Conservation (phyloP, 305 asterid species). For the Coffea humblotiana region DNA sequence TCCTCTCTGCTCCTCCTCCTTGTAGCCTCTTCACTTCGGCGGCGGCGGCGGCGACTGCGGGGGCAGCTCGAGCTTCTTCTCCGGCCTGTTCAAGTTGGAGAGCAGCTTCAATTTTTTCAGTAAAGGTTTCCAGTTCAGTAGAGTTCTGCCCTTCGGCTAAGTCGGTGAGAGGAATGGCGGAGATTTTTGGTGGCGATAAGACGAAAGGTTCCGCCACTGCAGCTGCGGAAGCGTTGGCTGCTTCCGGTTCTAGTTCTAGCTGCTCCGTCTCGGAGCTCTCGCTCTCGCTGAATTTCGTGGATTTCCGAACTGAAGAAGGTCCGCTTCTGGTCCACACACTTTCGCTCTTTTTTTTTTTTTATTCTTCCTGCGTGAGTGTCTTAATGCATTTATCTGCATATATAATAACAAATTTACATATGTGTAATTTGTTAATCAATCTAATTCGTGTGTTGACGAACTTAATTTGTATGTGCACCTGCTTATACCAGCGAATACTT, state of each 20-base stretch:
- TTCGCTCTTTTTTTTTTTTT: not conserved
- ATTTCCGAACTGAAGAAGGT: constrained; percentile 69
- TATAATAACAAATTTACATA: not conserved
- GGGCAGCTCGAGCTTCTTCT: constrained; percentile 34
- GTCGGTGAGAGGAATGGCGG: constrained; percentile 43
- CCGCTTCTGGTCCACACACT: not conserved
- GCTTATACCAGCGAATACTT: too few relatives aligned
- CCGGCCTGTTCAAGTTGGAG: constrained; percentile 26
- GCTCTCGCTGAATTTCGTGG: constrained; percentile 53
- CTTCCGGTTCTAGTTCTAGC: constrained; percentile 46
- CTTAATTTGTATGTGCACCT: not conserved
- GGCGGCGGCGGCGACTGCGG: not conserved
- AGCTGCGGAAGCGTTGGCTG: constrained; percentile 35
- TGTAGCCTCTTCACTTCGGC: constrained; percentile 34
- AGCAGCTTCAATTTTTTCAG: constrained; percentile 26
- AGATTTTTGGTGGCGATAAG: constrained; percentile 32
- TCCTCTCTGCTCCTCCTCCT: constrained; percentile 34
- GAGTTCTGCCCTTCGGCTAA: constrained; percentile 37
- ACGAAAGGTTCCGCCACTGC: constrained; percentile 32
- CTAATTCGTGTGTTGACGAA: not conserved
- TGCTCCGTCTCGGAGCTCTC: constrained; percentile 37
- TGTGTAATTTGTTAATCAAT: too few relatives aligned
- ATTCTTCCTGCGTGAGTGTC: not conserved
- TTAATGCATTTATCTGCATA: not conserved
- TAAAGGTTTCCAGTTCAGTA: constrained; percentile 16